Evolutionary conservation across 345 rosid species (phyloP), one percentile per base, ranked within the genome.

Genomic region (Firmiana major): DNA sequence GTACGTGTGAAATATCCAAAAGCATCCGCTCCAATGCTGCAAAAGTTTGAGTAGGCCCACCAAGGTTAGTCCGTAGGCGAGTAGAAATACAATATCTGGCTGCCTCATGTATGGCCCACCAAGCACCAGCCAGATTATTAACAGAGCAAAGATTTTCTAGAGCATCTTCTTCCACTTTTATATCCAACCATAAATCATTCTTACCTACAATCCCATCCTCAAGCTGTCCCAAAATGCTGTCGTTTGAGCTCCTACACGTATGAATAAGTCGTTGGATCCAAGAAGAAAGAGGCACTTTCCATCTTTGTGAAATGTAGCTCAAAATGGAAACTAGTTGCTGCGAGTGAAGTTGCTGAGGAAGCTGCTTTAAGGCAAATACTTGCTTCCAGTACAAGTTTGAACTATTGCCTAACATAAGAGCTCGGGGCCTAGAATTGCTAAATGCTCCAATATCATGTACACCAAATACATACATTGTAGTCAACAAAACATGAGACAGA

Each of bases 51-150:
- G 93, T 84, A 16, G 98, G 98, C 76, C 98, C 98, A 78, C 98
- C 98, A 88, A 94, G 94, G 83, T 91, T 94, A 65, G 97, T 94
- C 76, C 98, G 89, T 73, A 94, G 92, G 59, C 98, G 97, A 17
- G 88, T 90, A 21, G 86, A 78, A 83, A 90, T 89, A 83, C 97
- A 92, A 81, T 88, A 94, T 87, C 94, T 89, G 65, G 98, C 97
- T 51, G 98, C 97, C 81, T 94, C 98, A 72, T 92, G 93, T 82
- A 94, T 84, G 84, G 97, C 98, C 98, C 98, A 94, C 97, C 97
- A 94, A 72, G 93, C 91, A 59, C 94, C 92, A 75, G 97, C 97
- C 80, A 92, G 79, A 80, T 89, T 88, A 86, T 91, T 90, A 63
- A 91, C 92, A 31, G 84, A 83, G 85, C 94, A 88, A 65, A 88